Evolutionary conservation across 73 alveolate genomes (phyloP).

Genomic region (Tetrahymena borealis): DNA sequence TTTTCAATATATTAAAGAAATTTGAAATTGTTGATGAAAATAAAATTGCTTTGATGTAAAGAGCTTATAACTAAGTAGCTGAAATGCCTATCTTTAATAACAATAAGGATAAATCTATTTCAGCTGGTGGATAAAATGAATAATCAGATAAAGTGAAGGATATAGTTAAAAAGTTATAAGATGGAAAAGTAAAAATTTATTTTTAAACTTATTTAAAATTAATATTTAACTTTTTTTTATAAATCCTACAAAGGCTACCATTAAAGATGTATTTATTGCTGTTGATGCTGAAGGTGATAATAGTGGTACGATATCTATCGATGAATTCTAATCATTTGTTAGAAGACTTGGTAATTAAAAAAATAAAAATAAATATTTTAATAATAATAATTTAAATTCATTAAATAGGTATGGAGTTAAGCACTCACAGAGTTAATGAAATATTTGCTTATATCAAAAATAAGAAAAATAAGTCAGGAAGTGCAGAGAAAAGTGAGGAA

Average conservation of each 20-base stretch:
- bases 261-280: background rate
- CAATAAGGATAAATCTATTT: background rate
- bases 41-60: background rate
- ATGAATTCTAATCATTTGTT: background rate
- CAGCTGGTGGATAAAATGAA: background rate
- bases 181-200: background rate
- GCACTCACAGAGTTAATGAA: conserved; percentile 42
- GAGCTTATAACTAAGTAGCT: background rate
- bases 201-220: background rate
- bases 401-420: conserved; percentile 26
- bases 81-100: background rate
- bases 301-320: background rate
- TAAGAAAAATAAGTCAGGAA: background rate
- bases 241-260: background rate
- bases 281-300: background rate
- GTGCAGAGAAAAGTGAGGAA: background rate
- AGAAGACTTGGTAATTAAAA: background rate
- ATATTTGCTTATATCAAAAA: conserved; percentile 31
- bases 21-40: background rate
- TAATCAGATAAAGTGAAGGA: background rate
- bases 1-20: background rate
- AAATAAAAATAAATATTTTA: background rate
- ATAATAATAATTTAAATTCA: background rate
- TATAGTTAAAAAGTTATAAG: background rate
- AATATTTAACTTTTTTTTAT: background rate